phyloP scores from a whole-genome alignment of 345 rosid species.

The Hirschfeldia incana region DNA sequence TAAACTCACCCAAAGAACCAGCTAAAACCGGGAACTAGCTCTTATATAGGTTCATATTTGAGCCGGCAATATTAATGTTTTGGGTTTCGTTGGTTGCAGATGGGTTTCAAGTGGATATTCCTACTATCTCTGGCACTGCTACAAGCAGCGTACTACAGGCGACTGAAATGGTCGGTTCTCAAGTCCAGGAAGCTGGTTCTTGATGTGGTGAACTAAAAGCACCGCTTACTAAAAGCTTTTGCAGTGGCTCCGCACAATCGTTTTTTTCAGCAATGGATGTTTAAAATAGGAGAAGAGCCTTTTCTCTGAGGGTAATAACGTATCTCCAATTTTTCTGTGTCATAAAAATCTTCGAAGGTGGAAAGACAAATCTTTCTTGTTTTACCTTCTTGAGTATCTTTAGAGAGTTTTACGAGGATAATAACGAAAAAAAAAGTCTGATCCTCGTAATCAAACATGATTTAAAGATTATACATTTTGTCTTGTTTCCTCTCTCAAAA shows the following conservation, averaged over 20 bases:
- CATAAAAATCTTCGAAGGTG: conserved; percentile 28
- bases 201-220: conserved; percentile 78
- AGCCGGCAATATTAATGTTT: neutral
- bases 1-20: neutral
- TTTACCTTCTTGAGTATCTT: neutral
- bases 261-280: conserved; percentile 30
- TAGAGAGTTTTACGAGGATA: conserved; percentile 27
- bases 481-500: conserved; percentile 4
- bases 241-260: conserved; percentile 13
- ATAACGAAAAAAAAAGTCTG: conserved; percentile 27
- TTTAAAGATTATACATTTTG: conserved; percentile 25
- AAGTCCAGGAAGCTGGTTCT: conserved; percentile 88
- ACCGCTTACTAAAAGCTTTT: conserved; percentile 9
- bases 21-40: neutral
- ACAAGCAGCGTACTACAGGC: conserved; percentile 91
- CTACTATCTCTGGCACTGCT: conserved; percentile 86
- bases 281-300: conserved; percentile 15
- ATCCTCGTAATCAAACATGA: conserved; percentile 29
- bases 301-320: conserved; percentile 38
- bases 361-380: conserved; percentile 21
- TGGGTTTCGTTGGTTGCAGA: conserved; percentile 48
- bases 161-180: conserved; percentile 88
- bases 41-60: neutral
- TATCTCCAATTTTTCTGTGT: conserved; percentile 39
- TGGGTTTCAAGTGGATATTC: conserved; percentile 99